Conservation (phyloP, 176 grass and related monocot species). For the Rhynchospora tenuis region DNA sequence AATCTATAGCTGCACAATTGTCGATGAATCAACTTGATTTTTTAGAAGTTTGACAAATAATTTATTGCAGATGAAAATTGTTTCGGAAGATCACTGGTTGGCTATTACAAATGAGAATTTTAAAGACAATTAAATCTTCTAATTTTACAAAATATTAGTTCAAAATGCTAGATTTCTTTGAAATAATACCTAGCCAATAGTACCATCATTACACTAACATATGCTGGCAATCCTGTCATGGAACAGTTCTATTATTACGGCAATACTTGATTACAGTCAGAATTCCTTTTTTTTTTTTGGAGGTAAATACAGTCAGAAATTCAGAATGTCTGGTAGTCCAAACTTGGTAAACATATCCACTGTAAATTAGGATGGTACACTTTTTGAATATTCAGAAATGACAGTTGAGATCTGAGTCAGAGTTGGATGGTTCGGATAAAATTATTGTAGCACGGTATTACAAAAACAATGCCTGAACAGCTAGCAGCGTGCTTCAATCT, state of each 20-base stretch:
- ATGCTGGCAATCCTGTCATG: neutral
- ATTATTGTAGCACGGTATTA: neutral
- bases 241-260: neutral
- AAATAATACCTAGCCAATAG: too few species aligned
- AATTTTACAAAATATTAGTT: too few species aligned
- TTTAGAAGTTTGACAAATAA: too few species aligned
- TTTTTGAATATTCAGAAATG: neutral
- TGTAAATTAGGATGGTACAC: neutral
- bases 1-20: too few species aligned
- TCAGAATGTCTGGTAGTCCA: neutral
- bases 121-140: too few species aligned
- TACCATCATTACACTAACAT: too few species aligned
- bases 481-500: neutral
- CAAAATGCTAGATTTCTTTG: too few species aligned
- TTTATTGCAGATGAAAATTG: too few species aligned
- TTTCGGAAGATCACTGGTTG: too few species aligned
- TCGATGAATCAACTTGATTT: too few species aligned
- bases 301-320: neutral
- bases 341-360: neutral
- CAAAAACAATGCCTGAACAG: slow-evolving; percentile 4
- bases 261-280: neutral
- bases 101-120: too few species aligned
- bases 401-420: neutral
- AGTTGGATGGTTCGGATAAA: neutral
- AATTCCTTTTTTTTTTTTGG: neutral